Conservation (phyloP, 352 stramenopile genomes). For the Globisporangium viniferum region DNA sequence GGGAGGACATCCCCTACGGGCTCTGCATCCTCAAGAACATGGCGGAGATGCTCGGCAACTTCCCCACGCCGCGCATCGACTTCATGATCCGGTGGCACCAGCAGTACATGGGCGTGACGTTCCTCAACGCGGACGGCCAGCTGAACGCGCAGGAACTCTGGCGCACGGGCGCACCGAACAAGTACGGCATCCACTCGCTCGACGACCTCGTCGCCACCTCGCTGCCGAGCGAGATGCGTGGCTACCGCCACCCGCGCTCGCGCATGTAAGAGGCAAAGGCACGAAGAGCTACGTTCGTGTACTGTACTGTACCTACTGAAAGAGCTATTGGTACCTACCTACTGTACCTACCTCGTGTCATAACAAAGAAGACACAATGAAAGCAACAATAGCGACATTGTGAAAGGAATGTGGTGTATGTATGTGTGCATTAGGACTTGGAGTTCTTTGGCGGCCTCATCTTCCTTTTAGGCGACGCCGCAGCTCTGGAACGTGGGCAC, state of each 20-base stretch:
- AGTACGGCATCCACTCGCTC: slow-evolving; percentile 89
- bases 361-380: neutral
- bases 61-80: slow-evolving; percentile 90
- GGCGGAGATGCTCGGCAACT: slow-evolving; percentile 91
- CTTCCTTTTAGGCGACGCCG: neutral
- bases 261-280: slow-evolving; percentile 53
- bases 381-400: neutral
- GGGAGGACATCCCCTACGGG: slow-evolving; percentile 91
- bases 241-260: slow-evolving; percentile 86
- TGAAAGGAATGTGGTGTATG: neutral
- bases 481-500: slow-evolving; percentile 66
- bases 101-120: slow-evolving; percentile 88
- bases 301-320: neutral
- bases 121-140: slow-evolving; percentile 83
- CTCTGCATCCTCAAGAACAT: slow-evolving; percentile 94
- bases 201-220: slow-evolving; percentile 90
- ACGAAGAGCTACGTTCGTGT: neutral
- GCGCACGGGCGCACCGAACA: slow-evolving; percentile 87
- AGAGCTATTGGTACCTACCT: neutral
- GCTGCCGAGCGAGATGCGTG: slow-evolving; percentile 81
- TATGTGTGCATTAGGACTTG: neutral
- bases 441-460: neutral
- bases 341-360: neutral
- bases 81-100: slow-evolving; percentile 95
- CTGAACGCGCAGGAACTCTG: slow-evolving; percentile 88